Base-by-base conservation (phyloP, 2,329 filamentous ascomycete genomes). In the Aspergillus vadensis region DNA sequence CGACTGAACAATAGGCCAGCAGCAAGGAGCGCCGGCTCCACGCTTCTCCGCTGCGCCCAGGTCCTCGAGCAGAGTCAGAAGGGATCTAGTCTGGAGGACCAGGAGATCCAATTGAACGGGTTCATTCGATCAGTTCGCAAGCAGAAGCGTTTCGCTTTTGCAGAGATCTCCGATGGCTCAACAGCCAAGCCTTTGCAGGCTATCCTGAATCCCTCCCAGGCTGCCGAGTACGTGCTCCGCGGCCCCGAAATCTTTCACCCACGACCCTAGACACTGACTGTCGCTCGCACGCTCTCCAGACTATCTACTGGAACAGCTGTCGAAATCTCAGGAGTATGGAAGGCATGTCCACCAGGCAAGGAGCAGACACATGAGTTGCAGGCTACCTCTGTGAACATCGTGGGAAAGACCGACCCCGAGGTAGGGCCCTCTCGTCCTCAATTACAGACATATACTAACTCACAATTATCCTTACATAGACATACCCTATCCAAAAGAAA, bases 401-500 rank as follows among this genome's bases (percentile, higher is more conserved):
- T 96, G 47, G 95, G 94, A 49, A 80, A 86, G 43, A 91, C 92
- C 55, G 88, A 97, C 79, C 84, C 92, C 67, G 86, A 89, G 77
- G 92, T 95, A 82, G 76, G 86, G 78, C 27, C 8, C 17, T 71
- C 49, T 48, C 21, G 8, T 14, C 10, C 19, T 3, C 32, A 38
- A 17, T 38, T 36, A 10, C n/a, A 47, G 39, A 49, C 7, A 10
- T 39, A 43, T 15, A 17, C 48, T 58, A 30, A 57, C 30, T 8
- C 23, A 17, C 36, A 25, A 44, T 32, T 15, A 6, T 12, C 1
- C 30, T 51, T 19, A 7, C 23, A 15, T 71, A 98, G 91, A 91
- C 88, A 64, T 96, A 91, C 73, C 95, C 95, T 3, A 86, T 99
- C 23, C 95, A 99, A 78, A 97, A 97, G 78, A 98, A 98, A 78